Evolutionary conservation across 2,329 filamentous ascomycete genomes (phyloP).

Genomic region (Aspergillus proliferans): DNA sequence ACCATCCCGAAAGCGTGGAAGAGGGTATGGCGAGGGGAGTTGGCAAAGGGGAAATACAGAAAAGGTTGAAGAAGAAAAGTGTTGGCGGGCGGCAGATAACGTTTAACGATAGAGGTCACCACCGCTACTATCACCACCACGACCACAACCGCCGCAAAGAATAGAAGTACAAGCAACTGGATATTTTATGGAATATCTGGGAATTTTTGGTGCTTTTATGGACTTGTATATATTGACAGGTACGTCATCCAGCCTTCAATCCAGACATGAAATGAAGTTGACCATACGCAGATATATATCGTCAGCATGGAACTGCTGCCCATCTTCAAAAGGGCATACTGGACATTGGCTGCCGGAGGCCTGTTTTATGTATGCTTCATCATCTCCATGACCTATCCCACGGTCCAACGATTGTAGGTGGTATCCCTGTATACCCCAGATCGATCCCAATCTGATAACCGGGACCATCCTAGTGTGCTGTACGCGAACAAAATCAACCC

Average conservation of each 20-base stretch:
- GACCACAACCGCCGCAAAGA: neutral
- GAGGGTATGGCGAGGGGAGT: constrained; percentile 10
- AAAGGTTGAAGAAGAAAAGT: constrained; percentile 11
- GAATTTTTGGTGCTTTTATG: too few species aligned
- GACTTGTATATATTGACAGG: neutral
- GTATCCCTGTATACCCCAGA: neutral
- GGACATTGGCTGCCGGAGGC: constrained; percentile 53
- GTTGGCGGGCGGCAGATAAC: neutral
- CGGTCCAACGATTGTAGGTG: constrained; percentile 72
- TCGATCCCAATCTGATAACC: neutral
- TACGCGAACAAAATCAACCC: constrained; percentile 79
- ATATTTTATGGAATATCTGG: too few species aligned
- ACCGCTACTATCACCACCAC: neutral
- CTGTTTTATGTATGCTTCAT: constrained; percentile 63
- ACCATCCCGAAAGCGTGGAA: constrained; percentile 13
- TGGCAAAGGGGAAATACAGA: neutral
- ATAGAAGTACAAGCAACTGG: too few species aligned
- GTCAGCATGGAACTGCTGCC: constrained; percentile 37
- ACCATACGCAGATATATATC: neutral
- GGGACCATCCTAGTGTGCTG: constrained; percentile 53
- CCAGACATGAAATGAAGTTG: neutral
- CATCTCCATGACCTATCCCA: constrained; percentile 59
- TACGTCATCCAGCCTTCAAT: too few species aligned
- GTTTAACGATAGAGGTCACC: neutral
- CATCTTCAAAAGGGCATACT: constrained; percentile 49